These are phyloP conservation scores for Syzygium aromaticum DNA, from an alignment of 345 rosid genomes.

Conservation along the genomic window DNA sequence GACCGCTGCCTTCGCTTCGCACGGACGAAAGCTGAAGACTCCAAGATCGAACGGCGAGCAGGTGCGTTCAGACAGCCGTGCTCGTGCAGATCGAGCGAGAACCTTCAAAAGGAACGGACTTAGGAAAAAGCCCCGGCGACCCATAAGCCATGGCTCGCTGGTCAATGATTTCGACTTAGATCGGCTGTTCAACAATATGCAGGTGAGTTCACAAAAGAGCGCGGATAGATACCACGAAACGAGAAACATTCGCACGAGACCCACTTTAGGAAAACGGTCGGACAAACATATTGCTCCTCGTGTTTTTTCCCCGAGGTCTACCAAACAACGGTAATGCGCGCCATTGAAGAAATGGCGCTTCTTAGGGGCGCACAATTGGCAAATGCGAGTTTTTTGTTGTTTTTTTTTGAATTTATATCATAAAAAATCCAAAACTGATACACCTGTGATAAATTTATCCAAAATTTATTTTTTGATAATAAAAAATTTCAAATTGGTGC, in stretches of 20 bases:
- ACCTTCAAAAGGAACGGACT: background rate
- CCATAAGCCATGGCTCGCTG: background rate
- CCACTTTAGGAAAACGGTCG: background rate
- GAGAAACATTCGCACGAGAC: background rate
- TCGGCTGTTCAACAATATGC: background rate
- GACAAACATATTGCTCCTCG: background rate
- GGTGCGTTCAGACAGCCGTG: background rate
- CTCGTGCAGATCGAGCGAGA: background rate
- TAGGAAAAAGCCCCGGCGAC: background rate
- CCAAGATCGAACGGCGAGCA: background rate
- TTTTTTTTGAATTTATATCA: too few relatives aligned
- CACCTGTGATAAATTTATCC: rapidly evolving
- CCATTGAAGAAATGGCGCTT: background rate
- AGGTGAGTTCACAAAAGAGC: background rate
- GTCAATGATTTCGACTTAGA: background rate
- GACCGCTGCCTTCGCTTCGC: background rate
- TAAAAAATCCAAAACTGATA: rapidly evolving
- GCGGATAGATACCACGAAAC: background rate
- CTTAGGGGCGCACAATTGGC: background rate
- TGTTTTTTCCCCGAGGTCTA: background rate
- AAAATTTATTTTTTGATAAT: too few relatives aligned
- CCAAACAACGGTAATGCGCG: background rate
- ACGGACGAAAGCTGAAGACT: background rate
- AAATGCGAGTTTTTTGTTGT: background rate
- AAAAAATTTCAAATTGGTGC: too few relatives aligned